Conservation (phyloP, 805 yeast genomes). For the Zygosaccharomyces lentus region DNA sequence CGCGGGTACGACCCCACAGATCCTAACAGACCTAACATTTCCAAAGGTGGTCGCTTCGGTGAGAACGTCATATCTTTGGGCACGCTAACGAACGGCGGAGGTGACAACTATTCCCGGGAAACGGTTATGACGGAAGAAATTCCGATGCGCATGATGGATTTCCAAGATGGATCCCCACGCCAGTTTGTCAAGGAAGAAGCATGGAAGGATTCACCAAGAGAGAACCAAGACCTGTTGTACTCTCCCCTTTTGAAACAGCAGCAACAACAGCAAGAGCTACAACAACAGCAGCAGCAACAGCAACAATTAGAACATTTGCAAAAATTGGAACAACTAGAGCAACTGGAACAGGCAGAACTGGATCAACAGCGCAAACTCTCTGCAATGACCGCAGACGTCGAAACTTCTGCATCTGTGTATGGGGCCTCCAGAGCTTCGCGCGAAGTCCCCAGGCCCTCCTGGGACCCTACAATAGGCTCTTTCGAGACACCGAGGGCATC, state of each 20-base stretch:
- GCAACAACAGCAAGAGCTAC: constrained; percentile 3
- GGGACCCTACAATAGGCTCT: background rate
- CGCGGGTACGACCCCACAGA: constrained; percentile 74
- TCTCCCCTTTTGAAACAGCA: constrained; percentile 20
- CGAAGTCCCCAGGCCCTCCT: background rate
- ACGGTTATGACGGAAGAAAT: constrained; percentile 40
- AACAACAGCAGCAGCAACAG: constrained; percentile 2
- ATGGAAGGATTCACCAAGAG: constrained; percentile 27
- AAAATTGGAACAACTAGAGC: constrained; percentile 2
- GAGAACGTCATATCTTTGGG: constrained; percentile 34
- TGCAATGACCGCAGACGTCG: background rate
- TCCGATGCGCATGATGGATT: constrained; percentile 31
- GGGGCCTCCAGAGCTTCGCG: background rate
- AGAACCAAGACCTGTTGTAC: constrained; percentile 25
- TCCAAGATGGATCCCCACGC: constrained; percentile 31
- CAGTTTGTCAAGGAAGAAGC: constrained; percentile 19
- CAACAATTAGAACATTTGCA: background rate
- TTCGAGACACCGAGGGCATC: constrained; percentile 3
- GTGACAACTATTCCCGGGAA: constrained; percentile 24
- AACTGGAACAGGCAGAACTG: constrained; percentile 1
- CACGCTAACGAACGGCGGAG: constrained; percentile 11
- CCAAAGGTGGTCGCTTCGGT: constrained; percentile 39
- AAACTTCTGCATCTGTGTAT: background rate
- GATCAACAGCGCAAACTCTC: constrained; percentile 4
- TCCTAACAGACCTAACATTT: constrained; percentile 55